Percentiles rank a stretch among this genome's conserved stretches.
These are phyloP conservation scores for Hirschioporus abietinus DNA, from an alignment of 768 basidiomycete species.

Conservation along the genomic window DNA sequence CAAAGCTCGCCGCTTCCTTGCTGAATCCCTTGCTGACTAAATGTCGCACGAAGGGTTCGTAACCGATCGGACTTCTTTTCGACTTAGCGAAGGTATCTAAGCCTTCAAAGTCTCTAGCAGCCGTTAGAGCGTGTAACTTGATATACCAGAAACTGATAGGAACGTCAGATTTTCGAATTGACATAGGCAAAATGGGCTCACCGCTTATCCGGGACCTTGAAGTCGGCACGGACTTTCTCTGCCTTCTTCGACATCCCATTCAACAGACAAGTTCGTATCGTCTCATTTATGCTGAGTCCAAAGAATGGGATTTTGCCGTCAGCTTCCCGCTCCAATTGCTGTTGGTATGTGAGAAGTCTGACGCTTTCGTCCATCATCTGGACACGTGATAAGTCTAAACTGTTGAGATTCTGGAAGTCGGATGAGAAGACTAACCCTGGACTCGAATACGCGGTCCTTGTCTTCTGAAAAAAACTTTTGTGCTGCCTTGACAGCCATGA, in stretches of 20 bases:
- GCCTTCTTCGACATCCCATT: constrained; percentile 83
- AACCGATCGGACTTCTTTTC: constrained; percentile 91
- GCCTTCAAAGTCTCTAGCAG: constrained; percentile 78
- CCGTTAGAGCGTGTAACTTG: constrained; percentile 79
- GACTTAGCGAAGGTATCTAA: constrained; percentile 83
- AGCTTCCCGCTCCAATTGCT: constrained; percentile 81
- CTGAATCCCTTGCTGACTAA: constrained; percentile 67
- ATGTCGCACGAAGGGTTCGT: constrained; percentile 83
- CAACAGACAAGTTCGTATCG: constrained; percentile 70
- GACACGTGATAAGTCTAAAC: background rate
- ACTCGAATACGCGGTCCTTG: constrained; percentile 86
- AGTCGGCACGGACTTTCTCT: constrained; percentile 84
- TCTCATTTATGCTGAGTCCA: constrained; percentile 82
- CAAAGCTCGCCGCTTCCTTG: constrained; percentile 74
- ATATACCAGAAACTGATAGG: constrained; percentile 82
- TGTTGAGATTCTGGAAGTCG: background rate
- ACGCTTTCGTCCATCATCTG: constrained; percentile 91
- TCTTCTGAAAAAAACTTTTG: constrained; percentile 95
- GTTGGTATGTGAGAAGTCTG: constrained; percentile 73
- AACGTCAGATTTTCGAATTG: background rate
- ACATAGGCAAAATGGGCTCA: constrained; percentile 26
- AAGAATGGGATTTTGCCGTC: constrained; percentile 76
- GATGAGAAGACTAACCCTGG: constrained; percentile 54
- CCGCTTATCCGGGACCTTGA: constrained; percentile 95
- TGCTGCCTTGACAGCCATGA: constrained; percentile 71